Conservation (phyloP, 352 stramenopile genomes). For the Globisporangium mamillatum region DNA sequence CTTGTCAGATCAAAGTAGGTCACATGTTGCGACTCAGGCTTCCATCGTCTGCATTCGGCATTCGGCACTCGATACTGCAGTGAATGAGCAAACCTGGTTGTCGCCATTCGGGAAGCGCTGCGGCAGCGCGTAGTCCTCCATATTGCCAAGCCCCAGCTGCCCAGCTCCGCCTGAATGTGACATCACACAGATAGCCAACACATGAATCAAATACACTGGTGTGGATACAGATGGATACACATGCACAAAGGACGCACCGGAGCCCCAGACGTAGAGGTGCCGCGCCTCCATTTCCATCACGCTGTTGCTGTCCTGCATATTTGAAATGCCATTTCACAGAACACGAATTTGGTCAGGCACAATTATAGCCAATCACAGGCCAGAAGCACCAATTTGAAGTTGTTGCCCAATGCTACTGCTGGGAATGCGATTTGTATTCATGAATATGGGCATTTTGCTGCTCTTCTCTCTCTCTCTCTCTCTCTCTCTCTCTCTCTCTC, state of each 20-base stretch:
- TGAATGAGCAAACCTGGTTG: not conserved
- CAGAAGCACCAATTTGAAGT: not conserved
- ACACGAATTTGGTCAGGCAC: not conserved
- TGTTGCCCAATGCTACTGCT: not conserved
- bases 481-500: not conserved
- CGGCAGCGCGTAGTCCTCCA: slow-evolving; percentile 54
- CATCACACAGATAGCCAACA: not conserved
- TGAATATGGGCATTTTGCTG: not conserved
- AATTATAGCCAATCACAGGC: slow-evolving; percentile 8
- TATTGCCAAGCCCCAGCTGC: slow-evolving; percentile 57
- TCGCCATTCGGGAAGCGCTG: slow-evolving; percentile 29
- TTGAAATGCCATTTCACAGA: not conserved
- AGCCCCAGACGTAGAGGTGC: slow-evolving; percentile 46
- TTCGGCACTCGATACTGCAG: not conserved
- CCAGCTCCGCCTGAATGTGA: slow-evolving; percentile 42
- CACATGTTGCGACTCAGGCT: not conserved
- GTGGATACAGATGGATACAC: too few species aligned
- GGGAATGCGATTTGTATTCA: not conserved
- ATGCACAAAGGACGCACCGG: slow-evolving; percentile 28
- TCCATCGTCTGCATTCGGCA: too few species aligned
- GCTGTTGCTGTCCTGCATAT: not conserved
- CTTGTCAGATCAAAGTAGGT: not conserved
- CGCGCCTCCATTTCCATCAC: not conserved
- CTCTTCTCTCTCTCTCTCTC: not conserved
- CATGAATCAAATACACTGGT: not conserved